These are phyloP conservation scores for Leccinum longicurvipes DNA, from an alignment of 768 basidiomycete species.

Conservation along the genomic window DNA sequence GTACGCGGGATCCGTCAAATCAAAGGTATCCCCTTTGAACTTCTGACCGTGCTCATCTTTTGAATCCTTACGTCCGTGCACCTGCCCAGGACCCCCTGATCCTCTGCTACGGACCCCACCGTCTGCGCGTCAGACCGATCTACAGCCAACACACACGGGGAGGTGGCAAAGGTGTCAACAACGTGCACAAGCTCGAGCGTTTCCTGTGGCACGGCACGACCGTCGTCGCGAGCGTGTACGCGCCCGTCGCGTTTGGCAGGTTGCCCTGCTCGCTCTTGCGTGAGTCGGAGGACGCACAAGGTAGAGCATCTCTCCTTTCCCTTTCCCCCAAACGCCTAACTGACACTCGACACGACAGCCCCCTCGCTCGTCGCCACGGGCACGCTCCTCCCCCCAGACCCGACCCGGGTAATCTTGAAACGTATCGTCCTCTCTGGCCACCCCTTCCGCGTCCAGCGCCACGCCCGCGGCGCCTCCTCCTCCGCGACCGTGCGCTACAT, in stretches of 20 bases:
- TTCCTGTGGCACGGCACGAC: conserved; percentile 82
- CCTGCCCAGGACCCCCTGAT: conserved; percentile 73
- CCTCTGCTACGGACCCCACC: conserved; percentile 84
- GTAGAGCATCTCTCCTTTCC: conserved; percentile 32
- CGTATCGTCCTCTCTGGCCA: conserved; percentile 94
- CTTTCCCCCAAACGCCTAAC: neutral
- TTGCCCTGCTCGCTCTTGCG: conserved; percentile 69
- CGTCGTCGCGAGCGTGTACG: conserved; percentile 83
- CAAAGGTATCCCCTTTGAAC: conserved; percentile 59
- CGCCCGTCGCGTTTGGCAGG: conserved; percentile 84
- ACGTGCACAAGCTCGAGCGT: conserved; percentile 95
- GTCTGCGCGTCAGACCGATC: conserved; percentile 79
- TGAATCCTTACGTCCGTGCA: neutral
- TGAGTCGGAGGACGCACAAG: conserved; percentile 64
- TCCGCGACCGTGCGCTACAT: conserved; percentile 92
- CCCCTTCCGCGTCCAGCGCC: conserved; percentile 96
- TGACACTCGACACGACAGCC: conserved; percentile 35
- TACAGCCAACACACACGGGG: conserved; percentile 92
- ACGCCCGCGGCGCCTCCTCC: conserved; percentile 44
- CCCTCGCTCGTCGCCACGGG: conserved; percentile 89
- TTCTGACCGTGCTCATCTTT: neutral
- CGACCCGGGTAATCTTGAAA: conserved; percentile 88
- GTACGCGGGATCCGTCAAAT: conserved; percentile 81
- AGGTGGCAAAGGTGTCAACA: conserved; percentile 89
- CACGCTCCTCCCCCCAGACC: conserved; percentile 82